Evolutionary conservation across 345 rosid species (phyloP).

Genomic region (Dimocarpus longan): DNA sequence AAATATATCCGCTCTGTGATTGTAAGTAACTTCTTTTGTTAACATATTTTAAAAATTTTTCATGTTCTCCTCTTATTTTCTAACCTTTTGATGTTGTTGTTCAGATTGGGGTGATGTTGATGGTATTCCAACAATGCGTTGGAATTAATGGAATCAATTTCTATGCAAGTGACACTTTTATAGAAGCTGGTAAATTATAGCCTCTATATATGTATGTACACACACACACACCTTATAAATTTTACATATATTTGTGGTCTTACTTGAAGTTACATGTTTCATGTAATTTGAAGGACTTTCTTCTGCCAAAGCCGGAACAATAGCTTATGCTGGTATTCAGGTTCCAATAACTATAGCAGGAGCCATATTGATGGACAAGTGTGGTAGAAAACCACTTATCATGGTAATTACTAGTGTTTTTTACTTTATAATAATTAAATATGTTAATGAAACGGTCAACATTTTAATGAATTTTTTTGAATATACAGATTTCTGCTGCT

Average conservation of each 20-base stretch:
- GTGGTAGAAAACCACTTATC: conserved; percentile 89
- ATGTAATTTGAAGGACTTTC: conserved; percentile 61
- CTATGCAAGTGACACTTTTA: conserved; percentile 87
- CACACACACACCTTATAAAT: not conserved
- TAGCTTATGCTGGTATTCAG: conserved; percentile 86
- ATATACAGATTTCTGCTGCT: conserved; percentile 61
- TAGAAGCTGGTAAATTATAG: conserved; percentile 61
- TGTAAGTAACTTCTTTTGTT: conserved; percentile 44
- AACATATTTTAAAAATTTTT: not conserved
- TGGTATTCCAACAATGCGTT: conserved; percentile 84
- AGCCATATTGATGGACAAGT: conserved; percentile 71
- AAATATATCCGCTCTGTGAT: conserved; percentile 64
- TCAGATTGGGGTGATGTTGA: conserved; percentile 83
- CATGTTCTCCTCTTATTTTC: not conserved
- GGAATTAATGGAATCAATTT: conserved; percentile 87
- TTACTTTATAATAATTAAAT: not conserved
- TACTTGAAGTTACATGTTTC: not conserved
- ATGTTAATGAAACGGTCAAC: not conserved
- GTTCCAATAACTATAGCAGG: conserved; percentile 82
- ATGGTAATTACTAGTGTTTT: conserved; percentile 50
- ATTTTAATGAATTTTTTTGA: not conserved
- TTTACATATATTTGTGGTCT: not conserved
- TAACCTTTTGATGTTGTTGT: conserved; percentile 15
- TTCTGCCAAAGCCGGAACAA: conserved; percentile 70
- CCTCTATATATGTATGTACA: not conserved